Conservation (phyloP, 2,329 filamentous ascomycete species). For the Colletotrichum spinosum region DNA sequence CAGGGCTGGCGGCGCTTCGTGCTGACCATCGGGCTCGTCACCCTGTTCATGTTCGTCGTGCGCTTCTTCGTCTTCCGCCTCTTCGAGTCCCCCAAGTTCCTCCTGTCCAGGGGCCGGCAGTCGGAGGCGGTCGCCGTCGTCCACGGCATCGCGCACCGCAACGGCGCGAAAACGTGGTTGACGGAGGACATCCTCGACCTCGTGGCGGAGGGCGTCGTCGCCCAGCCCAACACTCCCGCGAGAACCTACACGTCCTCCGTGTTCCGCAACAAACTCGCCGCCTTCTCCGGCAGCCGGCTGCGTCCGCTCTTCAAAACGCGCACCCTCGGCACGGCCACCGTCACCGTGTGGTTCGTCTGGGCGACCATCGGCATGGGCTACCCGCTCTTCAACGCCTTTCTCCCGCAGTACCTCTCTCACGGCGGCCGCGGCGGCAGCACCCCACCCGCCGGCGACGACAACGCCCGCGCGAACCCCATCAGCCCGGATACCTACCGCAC, state of each 20-base stretch:
- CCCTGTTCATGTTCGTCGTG: conserved; percentile 80
- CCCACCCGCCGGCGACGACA: conserved; percentile 45
- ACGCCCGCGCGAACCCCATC: conserved; percentile 45
- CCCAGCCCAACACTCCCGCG: conserved; percentile 19
- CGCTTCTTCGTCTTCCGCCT: conserved; percentile 86
- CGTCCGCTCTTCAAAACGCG: conserved; percentile 71
- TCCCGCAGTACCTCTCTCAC: conserved; percentile 85
- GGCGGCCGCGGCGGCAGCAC: conserved; percentile 49
- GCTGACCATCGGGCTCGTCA: conserved; percentile 76
- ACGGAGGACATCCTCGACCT: conserved; percentile 75
- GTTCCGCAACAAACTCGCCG: conserved; percentile 68
- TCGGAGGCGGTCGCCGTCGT: conserved; percentile 83
- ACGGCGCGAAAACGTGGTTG: conserved; percentile 78
- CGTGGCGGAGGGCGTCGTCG: conserved; percentile 55
- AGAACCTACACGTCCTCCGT: conserved; percentile 49
- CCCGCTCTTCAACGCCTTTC: conserved; percentile 88
- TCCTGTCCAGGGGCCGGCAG: conserved; percentile 81
- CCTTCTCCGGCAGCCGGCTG: conserved; percentile 76
- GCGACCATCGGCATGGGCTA: conserved; percentile 87
- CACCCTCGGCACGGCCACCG: conserved; percentile 63
- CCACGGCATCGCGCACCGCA: conserved; percentile 80
- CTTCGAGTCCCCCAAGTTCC: conserved; percentile 87
- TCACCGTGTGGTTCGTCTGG: conserved; percentile 83
- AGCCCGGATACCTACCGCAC: conserved; percentile 75
- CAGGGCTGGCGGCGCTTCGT: conserved; percentile 84